phyloP scores from a whole-genome alignment of 176 grass and related monocot genomes.

The Chloris gayana region DNA sequence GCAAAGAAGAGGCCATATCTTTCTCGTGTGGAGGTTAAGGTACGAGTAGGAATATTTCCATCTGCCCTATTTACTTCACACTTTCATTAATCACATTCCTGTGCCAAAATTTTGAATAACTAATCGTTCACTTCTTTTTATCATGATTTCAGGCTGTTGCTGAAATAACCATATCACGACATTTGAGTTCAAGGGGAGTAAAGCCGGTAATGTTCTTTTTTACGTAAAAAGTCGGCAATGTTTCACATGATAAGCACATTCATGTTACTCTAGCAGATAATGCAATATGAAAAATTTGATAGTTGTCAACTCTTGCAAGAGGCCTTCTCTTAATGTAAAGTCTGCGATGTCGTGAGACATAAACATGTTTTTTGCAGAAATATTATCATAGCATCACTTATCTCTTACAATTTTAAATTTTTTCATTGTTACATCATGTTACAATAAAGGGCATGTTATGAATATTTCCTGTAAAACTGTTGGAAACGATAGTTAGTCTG shows the following conservation, averaged over 20 bases:
- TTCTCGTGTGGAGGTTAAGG: slow-evolving; percentile 96
- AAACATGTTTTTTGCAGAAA: slow-evolving; percentile 14
- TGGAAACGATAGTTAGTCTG: not conserved
- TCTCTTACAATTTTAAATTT: not conserved
- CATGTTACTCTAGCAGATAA: not conserved
- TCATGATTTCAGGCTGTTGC: slow-evolving; percentile 77
- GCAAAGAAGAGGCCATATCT: slow-evolving; percentile 90
- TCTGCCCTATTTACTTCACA: slow-evolving; percentile 20
- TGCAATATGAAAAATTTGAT: not conserved
- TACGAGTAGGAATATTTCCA: slow-evolving; percentile 40
- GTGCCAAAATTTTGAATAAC: slow-evolving; percentile 19
- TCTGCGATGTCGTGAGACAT: slow-evolving; percentile 9
- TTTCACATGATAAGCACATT: not conserved
- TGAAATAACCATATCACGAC: slow-evolving; percentile 81
- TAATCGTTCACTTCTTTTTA: not conserved
- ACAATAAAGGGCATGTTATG: slow-evolving; percentile 4
- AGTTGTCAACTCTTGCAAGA: not conserved
- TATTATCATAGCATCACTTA: not conserved
- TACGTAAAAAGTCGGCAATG: no score
- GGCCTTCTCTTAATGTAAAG: slow-evolving; percentile 7
- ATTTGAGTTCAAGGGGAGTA: slow-evolving; percentile 72
- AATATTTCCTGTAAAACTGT: slow-evolving; percentile 9
- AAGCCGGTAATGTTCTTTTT: slow-evolving; percentile 58
- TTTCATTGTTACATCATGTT: not conserved
- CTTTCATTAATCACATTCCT: slow-evolving; percentile 8